These are phyloP conservation scores for Pholiota molesta DNA, from an alignment of 768 basidiomycete species.

Conservation along the genomic window DNA sequence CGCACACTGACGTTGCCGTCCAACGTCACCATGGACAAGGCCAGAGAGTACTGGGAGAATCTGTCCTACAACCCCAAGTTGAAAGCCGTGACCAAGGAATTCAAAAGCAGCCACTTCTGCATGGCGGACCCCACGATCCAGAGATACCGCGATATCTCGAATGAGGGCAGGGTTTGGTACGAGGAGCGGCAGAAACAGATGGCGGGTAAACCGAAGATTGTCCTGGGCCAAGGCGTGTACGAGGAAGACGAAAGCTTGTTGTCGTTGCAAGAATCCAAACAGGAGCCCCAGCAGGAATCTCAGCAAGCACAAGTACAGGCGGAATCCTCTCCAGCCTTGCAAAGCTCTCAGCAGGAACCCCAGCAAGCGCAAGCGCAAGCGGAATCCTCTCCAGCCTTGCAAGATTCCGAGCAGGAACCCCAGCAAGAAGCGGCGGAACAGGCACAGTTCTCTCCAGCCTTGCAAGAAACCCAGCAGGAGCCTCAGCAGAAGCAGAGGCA, in stretches of 20 bases:
- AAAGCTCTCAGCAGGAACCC: too few relatives aligned
- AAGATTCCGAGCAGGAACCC: not conserved
- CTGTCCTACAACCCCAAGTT: constrained; percentile 43
- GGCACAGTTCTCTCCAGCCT: too few relatives aligned
- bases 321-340: too few relatives aligned
- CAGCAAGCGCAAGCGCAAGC: too few relatives aligned
- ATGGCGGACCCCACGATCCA: constrained; percentile 36
- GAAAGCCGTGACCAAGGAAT: not conserved
- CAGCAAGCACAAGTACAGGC: too few relatives aligned
- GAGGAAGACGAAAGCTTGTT: constrained; percentile 15
- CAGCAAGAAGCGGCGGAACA: too few relatives aligned
- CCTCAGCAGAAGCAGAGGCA: too few relatives aligned
- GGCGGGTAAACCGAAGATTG: constrained; percentile 49
- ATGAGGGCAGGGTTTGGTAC: constrained; percentile 45
- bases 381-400: not conserved
- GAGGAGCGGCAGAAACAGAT: constrained; percentile 36
- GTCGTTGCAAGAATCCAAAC: constrained; percentile 7
- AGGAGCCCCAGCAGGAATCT: too few relatives aligned
- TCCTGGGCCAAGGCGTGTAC: constrained; percentile 32
- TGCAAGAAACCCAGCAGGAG: too few relatives aligned
- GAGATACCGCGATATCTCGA: constrained; percentile 48
- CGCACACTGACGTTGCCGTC: constrained; percentile 51
- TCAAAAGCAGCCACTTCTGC: constrained; percentile 30
- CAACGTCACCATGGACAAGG: constrained; percentile 44
- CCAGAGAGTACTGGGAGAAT: constrained; percentile 46